Evolutionary conservation across 495 filamentous ascomycete genomes (phyloP).

Genomic region (Aspergillus asperescens): DNA sequence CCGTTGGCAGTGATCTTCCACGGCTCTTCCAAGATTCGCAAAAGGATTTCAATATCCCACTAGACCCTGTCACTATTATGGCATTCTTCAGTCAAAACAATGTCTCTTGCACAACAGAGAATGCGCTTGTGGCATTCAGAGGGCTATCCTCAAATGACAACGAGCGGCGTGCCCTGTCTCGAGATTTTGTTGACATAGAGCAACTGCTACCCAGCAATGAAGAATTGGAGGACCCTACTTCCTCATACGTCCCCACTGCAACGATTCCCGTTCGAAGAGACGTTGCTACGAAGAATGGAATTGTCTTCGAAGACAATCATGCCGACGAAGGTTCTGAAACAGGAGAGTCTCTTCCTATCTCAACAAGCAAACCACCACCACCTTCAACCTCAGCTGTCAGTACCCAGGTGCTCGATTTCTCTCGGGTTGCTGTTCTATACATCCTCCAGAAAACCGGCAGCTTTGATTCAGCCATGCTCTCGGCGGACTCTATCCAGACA

Average conservation of each 20-base stretch:
- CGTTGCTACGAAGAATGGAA: constrained; percentile 39
- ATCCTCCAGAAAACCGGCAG: constrained; percentile 46
- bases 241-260: constrained; percentile 15
- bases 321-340: constrained; percentile 11
- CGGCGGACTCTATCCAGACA: constrained; percentile 31
- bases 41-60: constrained; percentile 67
- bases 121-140: constrained; percentile 79
- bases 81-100: constrained; percentile 68
- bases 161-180: constrained; percentile 24
- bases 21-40: constrained; percentile 60
- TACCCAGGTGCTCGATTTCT: constrained; percentile 40
- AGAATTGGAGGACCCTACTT: constrained; percentile 2
- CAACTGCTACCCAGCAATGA: background rate
- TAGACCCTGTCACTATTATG: constrained; percentile 61
- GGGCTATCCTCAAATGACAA: constrained; percentile 33
- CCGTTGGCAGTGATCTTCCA: constrained; percentile 72
- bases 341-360: constrained; percentile 12
- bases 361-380: constrained; percentile 19
- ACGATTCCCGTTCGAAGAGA: constrained; percentile 28
- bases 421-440: constrained; percentile 44
- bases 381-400: constrained; percentile 14
- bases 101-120: constrained; percentile 74
- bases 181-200: constrained; percentile 10
- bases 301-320: constrained; percentile 33
- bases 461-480: constrained; percentile 30